Evolutionary conservation across 2,329 filamentous ascomycete species (phyloP).

Genomic region (Colletotrichum aenigma): DNA sequence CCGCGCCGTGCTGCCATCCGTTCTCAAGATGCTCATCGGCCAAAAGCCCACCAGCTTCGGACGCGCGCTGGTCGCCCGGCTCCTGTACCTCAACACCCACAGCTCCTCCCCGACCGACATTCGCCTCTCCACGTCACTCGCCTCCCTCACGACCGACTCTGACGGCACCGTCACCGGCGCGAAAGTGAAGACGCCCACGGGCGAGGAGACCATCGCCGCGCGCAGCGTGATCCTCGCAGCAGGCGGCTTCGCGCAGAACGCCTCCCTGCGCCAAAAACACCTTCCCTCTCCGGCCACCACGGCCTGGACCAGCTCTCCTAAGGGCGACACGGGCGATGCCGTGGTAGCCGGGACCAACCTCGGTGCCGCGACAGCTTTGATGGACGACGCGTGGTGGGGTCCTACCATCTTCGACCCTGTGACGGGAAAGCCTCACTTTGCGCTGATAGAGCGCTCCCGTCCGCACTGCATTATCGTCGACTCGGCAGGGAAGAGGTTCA

Average conservation of each 20-base stretch:
- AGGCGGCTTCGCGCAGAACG: conserved; percentile 38
- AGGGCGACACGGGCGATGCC: conserved; percentile 30
- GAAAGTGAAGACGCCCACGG: conserved; percentile 13
- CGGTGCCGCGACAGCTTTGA: conserved; percentile 31
- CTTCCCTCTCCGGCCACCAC: conserved; percentile 21
- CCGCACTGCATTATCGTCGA: conserved; percentile 41
- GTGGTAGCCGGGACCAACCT: conserved; percentile 16
- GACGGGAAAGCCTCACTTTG: conserved; percentile 22
- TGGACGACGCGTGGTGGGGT: conserved; percentile 39
- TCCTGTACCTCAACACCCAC: conserved; percentile 23
- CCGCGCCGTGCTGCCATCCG: background rate
- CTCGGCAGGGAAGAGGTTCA: conserved; percentile 32
- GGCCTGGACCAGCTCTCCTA: conserved; percentile 29
- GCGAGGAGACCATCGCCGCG: conserved; percentile 26
- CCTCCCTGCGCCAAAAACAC: conserved; percentile 30
- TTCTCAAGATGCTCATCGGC: conserved; percentile 14
- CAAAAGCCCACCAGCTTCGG: conserved; percentile 26
- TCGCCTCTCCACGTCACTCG: conserved; percentile 1
- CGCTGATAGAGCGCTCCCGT: conserved; percentile 30
- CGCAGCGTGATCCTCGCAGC: conserved; percentile 36
- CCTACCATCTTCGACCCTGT: conserved; percentile 31
- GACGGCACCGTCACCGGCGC: conserved; percentile 27
- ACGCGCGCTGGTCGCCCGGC: conserved; percentile 24
- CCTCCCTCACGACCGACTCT: conserved; percentile 2
- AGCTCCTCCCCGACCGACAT: conserved; percentile 11